Evolutionary conservation across 2,329 filamentous ascomycete species (phyloP).

Genomic region (Nigrospora oryzae): DNA sequence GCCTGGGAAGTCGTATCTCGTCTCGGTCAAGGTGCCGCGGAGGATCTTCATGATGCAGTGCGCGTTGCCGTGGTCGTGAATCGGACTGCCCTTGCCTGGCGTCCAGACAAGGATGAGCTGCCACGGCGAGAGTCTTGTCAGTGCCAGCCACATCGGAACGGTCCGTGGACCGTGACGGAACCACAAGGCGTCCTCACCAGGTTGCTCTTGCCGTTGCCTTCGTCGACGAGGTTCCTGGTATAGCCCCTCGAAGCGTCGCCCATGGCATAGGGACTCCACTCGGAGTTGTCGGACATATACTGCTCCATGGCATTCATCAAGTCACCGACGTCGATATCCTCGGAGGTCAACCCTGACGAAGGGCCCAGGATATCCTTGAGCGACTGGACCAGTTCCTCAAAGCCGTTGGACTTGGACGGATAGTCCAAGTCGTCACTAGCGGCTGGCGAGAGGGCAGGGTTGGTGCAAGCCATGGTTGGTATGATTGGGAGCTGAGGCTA

Average conservation of each 20-base stretch:
- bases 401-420: constrained; percentile 22
- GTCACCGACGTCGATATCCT: constrained; percentile 68
- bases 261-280: constrained; percentile 72
- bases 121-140: constrained; percentile 9
- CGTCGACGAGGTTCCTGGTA: constrained; percentile 82
- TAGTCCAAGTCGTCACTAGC: too few species aligned
- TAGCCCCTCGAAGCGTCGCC: constrained; percentile 64
- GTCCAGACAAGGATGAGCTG: constrained; percentile 86
- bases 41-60: constrained; percentile 92
- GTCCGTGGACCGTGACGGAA: constrained; percentile 1
- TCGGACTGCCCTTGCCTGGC: constrained; percentile 71
- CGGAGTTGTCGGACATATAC: constrained; percentile 59
- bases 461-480: too few species aligned
- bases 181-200: constrained; percentile 26
- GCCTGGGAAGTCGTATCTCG: constrained; percentile 67
- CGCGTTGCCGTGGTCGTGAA: constrained; percentile 83
- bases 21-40: constrained; percentile 71
- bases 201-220: constrained; percentile 65
- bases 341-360: constrained; percentile 72
- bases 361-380: constrained; percentile 70
- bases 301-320: constrained; percentile 65
- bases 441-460: too few species aligned
- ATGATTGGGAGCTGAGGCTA: too few species aligned
- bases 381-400: constrained; percentile 63
- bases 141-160: not conserved